These are phyloP conservation scores for Chlamydomonas sp. DNA, from an alignment of 139 green algal species.

Conservation along the genomic window DNA sequence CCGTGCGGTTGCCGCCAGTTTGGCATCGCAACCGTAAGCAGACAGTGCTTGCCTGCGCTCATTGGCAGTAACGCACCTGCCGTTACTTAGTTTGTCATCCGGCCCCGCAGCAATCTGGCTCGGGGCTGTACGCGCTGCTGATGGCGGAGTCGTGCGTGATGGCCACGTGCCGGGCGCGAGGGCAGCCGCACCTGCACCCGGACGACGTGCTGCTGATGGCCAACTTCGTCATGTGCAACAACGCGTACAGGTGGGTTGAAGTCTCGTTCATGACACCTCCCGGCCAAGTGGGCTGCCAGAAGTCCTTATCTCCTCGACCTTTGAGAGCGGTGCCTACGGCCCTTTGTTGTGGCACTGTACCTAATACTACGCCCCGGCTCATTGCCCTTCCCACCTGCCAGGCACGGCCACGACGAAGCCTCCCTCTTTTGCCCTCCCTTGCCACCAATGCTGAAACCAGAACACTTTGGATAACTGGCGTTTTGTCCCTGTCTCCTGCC, in stretches of 20 bases:
- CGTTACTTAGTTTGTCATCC: not conserved
- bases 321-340: too few species aligned
- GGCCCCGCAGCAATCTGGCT: conserved; percentile 41
- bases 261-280: not conserved
- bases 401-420: conserved; percentile 54
- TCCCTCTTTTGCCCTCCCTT: conserved; percentile 44
- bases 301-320: too few species aligned
- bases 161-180: conserved; percentile 39
- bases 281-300: too few species aligned
- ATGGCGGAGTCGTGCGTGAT: conserved; percentile 53
- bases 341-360: not conserved
- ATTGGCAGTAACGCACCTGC: not conserved
- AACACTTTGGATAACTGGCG: not conserved
- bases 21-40: too few species aligned
- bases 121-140: conserved; percentile 66
- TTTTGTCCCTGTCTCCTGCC: not conserved
- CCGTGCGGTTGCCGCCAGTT: too few species aligned
- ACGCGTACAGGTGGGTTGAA: conserved; percentile 41
- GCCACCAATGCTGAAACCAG: too few species aligned
- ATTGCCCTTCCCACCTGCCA: not conserved
- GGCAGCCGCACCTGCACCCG: conserved; percentile 56
- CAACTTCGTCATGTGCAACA: conserved; percentile 80
- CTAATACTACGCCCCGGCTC: not conserved
- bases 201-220: conserved; percentile 83
- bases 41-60: not conserved